Base-by-base conservation (phyloP, 1,284 basidiomycete genomes). In the Ustilago lituana region DNA sequence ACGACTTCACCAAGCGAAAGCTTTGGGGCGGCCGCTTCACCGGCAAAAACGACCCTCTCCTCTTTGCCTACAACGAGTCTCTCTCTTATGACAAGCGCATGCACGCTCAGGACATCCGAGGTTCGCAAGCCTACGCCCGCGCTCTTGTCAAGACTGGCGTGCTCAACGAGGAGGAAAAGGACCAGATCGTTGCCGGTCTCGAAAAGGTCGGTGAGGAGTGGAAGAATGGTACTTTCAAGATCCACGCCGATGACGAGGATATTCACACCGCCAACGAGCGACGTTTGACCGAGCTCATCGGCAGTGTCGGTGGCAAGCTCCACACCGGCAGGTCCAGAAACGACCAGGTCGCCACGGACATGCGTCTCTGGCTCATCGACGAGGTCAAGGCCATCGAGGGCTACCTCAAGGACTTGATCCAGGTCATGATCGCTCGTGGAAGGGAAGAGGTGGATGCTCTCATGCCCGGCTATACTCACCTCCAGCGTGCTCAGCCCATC, bases 181-280 rank as follows among this genome's bases (percentile, higher is more conserved):
- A 80, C 27, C 87, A 88, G 83, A 93, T 98, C 73, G 86, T 88
- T 29, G 84, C 87, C 32, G 95, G 94, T n/a, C 86, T 98, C 48
- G 84, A 86, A 65, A 82, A 84, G 36, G 93, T 98, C 50, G 89
- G 87, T 58, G 84, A 88, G 74, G 95, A 98, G 84, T 98, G 95
- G 95, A 87, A 69, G 49, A 50, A 57, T 2, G 74, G 74, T 46
- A 72, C 69, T 12, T 82, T 82, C 63, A 27, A 71, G 23, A 73
- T 70, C 33, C 68, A 70, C 10, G 85, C 88, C 14, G 93, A 95
- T 74, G 95, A 98, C 80, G 95, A 98, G 80, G 95, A 98, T 80
- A 98, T 98, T 63, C 95, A 98, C 83, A 98, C 95, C n/a, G 96
- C 96, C 57, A 98, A 98, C 80, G 95, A 98, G 83, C 90, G 96